Base-by-base conservation (phyloP, 2,329 filamentous ascomycete species). In the Colletotrichum gloeosporioides region DNA sequence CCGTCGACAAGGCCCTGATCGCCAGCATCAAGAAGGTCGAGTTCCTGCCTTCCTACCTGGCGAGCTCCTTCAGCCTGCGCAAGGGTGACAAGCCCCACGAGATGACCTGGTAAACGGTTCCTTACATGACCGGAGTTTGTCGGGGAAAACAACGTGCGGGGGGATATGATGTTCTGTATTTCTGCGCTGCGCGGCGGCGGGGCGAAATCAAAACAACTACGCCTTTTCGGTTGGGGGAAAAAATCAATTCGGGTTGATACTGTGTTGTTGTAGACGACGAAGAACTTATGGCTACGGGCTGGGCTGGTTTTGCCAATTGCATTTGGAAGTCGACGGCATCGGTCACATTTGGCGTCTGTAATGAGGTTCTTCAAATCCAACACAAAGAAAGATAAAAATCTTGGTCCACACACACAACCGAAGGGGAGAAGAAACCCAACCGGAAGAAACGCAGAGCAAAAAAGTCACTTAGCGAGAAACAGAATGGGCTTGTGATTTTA, bases 11-110 rank as follows among this genome's bases (percentile, higher is more conserved):
- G 94, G 93, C 96, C 82, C 91, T 99, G 86, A 90, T 99, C 84
- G 93, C 95, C 89, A 95, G 90, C 89, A 97, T 99, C 92, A 99
- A 99, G 95, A 98, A 99, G 94, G 96, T 98, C 89, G 94, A 96
- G 83, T 91, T 96, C 89, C 95, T 99, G 84, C 89, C 93, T 87
- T 95, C 94, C 90, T 99, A 99, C 93, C 95, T 99, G 84, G 92
- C 92, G 86, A 95, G 94, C 89, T 95, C 94, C 87, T 99, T 99
- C 95, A 98, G 95, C 93, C 94, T 99, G 89, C 95, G 96, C 91
- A 98, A 96, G 92, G 97, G 97, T 86, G 96, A 99, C 93, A 96
- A 96, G 94, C 97, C 97, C 90, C 97, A 99, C 91, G 95, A 98
- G 93, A 99, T 99, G 97, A 95, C 95, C 90, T 99, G 96, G 93